Base-by-base conservation (phyloP, 2,329 filamentous ascomycete genomes). In the Cephalotrichum gorgonifer region DNA sequence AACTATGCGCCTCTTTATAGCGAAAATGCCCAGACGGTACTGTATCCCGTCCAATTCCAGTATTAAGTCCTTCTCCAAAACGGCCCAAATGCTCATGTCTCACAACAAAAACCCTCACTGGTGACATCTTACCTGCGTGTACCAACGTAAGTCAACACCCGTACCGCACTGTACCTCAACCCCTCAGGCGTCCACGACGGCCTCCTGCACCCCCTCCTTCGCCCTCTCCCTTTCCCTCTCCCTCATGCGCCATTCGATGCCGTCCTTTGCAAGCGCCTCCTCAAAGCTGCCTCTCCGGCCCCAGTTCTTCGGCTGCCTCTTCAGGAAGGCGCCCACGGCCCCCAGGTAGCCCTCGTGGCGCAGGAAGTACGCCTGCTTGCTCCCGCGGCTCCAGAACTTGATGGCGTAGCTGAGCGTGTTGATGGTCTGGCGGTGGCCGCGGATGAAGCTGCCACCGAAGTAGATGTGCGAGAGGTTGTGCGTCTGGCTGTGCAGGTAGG, bases 351-450 rank as follows among this genome's bases (percentile, higher is more conserved):
- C 93, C 66, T 98, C 93, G 60, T 98, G 93, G 6, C 93, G 78
- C 52, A 98, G 64, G 64, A 98, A 98, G 64, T 95, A 97, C 1
- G 93, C 93, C 66, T 96, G 88, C 66, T 95, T 96, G 60, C 83
- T 76, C 39, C 90, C 91, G 62, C 93, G 88, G 56, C 86, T 89
- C 93, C 93, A 98, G 69, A 97, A 98, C 57, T 88, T 88, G 68
- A 98, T 96, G 61, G 91, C 93, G 62, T 95, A 98, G 49, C 86
- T 90, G 9, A 98, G 74, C 0, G 93, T 97, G 66, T 97, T 95
- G 80, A 98, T 98, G 12, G 93, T 98, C 69, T 97, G 93, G 15
- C 86, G 82, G 65, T 98, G 93, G 38, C 93, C 93, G 39, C 93
- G 83, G 62, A 98, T 97, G 63, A 97, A 98, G 6, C 86, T 93